These are phyloP conservation scores for Fomitopsis pinicola DNA, from an alignment of 1,284 basidiomycete genomes.

Conservation along the genomic window DNA sequence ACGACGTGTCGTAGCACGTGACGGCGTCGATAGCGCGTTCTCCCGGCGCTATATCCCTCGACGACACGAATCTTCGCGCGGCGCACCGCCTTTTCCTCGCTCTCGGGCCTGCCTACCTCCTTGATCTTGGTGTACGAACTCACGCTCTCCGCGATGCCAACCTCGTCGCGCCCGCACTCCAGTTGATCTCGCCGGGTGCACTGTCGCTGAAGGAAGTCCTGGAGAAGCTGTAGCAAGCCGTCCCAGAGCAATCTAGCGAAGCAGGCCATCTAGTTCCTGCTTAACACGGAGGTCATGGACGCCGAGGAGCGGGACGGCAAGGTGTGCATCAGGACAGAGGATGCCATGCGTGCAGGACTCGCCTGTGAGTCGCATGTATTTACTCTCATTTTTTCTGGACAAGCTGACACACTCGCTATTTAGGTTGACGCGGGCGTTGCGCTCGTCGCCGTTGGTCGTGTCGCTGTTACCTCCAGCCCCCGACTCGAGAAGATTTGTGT, in stretches of 20 bases:
- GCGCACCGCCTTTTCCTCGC: no score
- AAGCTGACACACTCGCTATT: neutral
- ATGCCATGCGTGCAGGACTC: slow-evolving; percentile 92
- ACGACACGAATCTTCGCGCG: no score
- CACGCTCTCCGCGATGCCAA: no score
- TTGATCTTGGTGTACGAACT: no score
- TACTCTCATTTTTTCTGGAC: neutral
- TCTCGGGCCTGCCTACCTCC: no score
- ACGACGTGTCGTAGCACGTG: no score
- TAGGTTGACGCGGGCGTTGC: slow-evolving; percentile 92
- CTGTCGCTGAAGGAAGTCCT: slow-evolving; percentile 89
- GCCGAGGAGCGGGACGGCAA: slow-evolving; percentile 87
- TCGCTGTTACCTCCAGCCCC: slow-evolving; percentile 26
- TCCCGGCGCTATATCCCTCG: no score
- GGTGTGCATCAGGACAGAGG: slow-evolving; percentile 83
- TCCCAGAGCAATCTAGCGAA: slow-evolving; percentile 67
- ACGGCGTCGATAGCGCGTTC: no score
- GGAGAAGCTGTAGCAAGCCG: slow-evolving; percentile 80
- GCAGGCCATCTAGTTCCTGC: slow-evolving; percentile 79
- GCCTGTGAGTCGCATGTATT: slow-evolving; percentile 43
- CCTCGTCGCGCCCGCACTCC: no score
- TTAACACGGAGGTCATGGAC: slow-evolving; percentile 52
- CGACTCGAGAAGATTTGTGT: slow-evolving; percentile 90
- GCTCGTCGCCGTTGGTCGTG: slow-evolving; percentile 51
- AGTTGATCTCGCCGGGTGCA: slow-evolving; percentile 78